A percentile compares a stretch with the other conserved stretches of the same genome.
Conservation (phyloP, 1,284 basidiomycete species). For the Hymenochaete sp. region DNA sequence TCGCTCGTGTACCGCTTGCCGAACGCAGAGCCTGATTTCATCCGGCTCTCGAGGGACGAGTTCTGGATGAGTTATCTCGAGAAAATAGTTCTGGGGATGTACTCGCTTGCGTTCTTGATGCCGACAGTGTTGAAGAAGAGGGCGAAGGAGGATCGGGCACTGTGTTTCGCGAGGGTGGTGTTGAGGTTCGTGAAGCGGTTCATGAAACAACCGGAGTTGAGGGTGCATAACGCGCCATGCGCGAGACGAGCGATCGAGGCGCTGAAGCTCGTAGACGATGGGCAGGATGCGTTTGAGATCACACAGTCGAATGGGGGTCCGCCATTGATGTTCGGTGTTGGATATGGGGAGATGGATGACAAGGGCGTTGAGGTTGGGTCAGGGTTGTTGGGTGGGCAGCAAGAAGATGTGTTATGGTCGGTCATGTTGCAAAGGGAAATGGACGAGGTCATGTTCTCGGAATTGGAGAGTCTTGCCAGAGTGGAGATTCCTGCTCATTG, state of each 20-base stretch:
- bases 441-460: constrained; percentile 62
- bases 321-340: constrained; percentile 64
- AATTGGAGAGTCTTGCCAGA: constrained; percentile 66
- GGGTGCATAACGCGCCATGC: constrained; percentile 51
- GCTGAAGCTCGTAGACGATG: constrained; percentile 78
- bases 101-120: constrained; percentile 81
- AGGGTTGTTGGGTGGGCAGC: constrained; percentile 67
- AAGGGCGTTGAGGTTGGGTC: constrained; percentile 55
- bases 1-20: constrained; percentile 78
- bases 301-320: constrained; percentile 43
- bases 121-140: constrained; percentile 62
- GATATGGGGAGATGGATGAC: constrained; percentile 65
- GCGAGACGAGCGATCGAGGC: constrained; percentile 76
- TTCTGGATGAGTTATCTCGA: constrained; percentile 75
- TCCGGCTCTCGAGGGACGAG: constrained; percentile 53
- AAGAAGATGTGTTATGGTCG: constrained; percentile 56
- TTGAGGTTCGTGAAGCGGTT: constrained; percentile 58
- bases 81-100: constrained; percentile 71
- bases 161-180: constrained; percentile 57
- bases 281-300: constrained; percentile 64
- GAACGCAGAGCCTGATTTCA: constrained; percentile 68
- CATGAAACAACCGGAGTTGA: constrained; percentile 38
- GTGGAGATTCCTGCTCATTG: constrained; percentile 33
- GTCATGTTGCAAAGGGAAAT: constrained; percentile 59
- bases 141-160: constrained; percentile 50